phyloP scores from a whole-genome alignment of 2,329 filamentous ascomycete species.

The Microcera coccophila region DNA sequence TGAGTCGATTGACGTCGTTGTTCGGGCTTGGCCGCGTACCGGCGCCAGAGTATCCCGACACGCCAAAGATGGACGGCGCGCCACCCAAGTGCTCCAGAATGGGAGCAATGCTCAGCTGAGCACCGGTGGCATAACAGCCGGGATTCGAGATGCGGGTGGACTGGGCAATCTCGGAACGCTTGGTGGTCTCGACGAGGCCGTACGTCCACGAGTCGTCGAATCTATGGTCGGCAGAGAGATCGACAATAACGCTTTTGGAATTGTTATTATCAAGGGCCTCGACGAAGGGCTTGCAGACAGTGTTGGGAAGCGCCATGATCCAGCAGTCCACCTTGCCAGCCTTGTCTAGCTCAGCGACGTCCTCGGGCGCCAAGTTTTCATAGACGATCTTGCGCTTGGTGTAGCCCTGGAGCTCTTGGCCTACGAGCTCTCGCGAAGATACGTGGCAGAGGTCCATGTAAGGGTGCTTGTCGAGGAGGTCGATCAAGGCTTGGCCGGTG shows the following conservation, averaged over 20 bases:
- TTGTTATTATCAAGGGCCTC: constrained; percentile 73
- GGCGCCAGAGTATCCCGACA: constrained; percentile 90
- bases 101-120: constrained; percentile 84
- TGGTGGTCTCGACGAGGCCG: constrained; percentile 80
- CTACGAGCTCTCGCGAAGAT: constrained; percentile 86
- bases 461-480: constrained; percentile 81
- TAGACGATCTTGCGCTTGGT: constrained; percentile 88
- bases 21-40: constrained; percentile 92
- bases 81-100: constrained; percentile 72
- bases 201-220: constrained; percentile 76
- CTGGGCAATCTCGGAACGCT: constrained; percentile 71
- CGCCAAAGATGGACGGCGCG: constrained; percentile 79
- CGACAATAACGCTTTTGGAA: constrained; percentile 73
- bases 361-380: constrained; percentile 82
- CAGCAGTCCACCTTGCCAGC: constrained; percentile 86
- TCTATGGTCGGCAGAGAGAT: constrained; percentile 94
- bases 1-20: constrained; percentile 81
- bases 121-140: constrained; percentile 91
- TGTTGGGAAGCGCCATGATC: constrained; percentile 96
- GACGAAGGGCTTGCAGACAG: constrained; percentile 89
- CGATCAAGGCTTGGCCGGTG: constrained; percentile 86
- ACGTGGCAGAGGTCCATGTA: constrained; percentile 88
- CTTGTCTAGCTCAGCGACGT: constrained; percentile 79
- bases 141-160: constrained; percentile 74
- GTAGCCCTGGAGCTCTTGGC: constrained; percentile 84